Evolutionary conservation across 176 grass and related monocot species (phyloP).

Genomic region (Puya raimondii): DNA sequence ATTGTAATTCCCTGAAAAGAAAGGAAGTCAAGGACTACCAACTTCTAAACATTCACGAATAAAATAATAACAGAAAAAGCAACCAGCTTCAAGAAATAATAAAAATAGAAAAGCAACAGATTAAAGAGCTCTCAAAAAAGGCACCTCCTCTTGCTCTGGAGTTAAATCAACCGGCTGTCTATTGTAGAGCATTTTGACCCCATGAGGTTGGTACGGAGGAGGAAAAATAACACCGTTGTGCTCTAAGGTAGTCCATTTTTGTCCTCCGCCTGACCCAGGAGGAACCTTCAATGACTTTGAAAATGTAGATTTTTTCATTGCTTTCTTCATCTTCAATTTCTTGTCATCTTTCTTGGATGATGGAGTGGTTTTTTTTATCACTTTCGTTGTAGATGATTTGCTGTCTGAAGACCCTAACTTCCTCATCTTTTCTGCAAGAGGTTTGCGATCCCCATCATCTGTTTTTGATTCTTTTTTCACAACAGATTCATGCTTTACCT

Average conservation of each 20-base stretch:
- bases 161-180: constrained; percentile 73
- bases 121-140: constrained; percentile 2
- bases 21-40: neutral
- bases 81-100: constrained; percentile 9
- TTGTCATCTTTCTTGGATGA: constrained; percentile 48
- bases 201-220: constrained; percentile 73
- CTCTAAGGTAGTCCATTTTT: constrained; percentile 88
- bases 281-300: constrained; percentile 60
- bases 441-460: constrained; percentile 40
- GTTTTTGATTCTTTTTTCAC: constrained; percentile 34
- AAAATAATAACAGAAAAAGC: constrained; percentile 16
- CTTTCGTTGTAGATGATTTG: constrained; percentile 33
- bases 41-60: constrained; percentile 6
- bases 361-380: constrained; percentile 42
- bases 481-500: constrained; percentile 11
- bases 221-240: constrained; percentile 97
- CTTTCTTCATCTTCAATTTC: constrained; percentile 66
- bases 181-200: constrained; percentile 94
- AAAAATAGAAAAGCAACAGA: neutral
- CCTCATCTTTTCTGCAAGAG: constrained; percentile 51
- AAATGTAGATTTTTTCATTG: constrained; percentile 49
- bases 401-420: constrained; percentile 49
- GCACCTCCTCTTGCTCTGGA: constrained; percentile 93
- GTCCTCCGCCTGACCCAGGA: constrained; percentile 75
- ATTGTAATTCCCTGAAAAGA: no score